Evolutionary conservation across 2,329 filamentous ascomycete species (phyloP), one percentile per base, ranked within the genome.

Genomic region (Monosporascus sp.): DNA sequence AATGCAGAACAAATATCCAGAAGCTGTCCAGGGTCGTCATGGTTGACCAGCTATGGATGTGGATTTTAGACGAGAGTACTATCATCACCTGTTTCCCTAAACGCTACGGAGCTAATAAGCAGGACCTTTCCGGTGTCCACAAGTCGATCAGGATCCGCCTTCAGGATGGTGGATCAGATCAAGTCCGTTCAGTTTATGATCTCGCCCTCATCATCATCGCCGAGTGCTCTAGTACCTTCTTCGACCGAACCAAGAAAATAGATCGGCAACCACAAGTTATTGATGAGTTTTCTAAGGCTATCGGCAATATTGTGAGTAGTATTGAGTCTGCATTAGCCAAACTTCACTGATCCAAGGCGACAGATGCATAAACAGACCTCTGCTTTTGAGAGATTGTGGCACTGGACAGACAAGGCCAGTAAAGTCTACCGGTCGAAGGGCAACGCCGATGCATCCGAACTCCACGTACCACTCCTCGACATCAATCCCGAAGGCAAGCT

Each of bases 21-120:
- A 65, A 63, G 49, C 20, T 60, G 2, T 51, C 64, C 2, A 47
- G 64, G 1, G 54, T 75, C 3, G 54, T 75, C 6, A 76, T 75
- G 73, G 72, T 74, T 1, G 73, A 75, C 38, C 72, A 76, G 50
- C 64, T 75, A 0, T 76, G 73, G 73, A 66, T 76, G 65, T 75
- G 72, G 72, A 65, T 75, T 27, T 54, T 74, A 0, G 72, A 72
- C 45, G 65, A 27, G 43, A 65, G 67, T 7, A 73, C 70, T 0
- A 66, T 75, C 22, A 67, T 75, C 11, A 72, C 72, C 0, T 71
- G 64, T 50, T 75, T 74, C 41, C 71, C 72, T 0, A 70, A 73
- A n/a, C 62, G 73, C 2, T 78, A 73, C 51, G 74, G 75, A 0
- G 61, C 66, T 1, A 73, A 74, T 47, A 72, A 73, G 14, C 62